Evolutionary conservation across 2,329 filamentous ascomycete species (phyloP), one percentile per base, ranked within the genome.

Genomic region (Phoma sp.): DNA sequence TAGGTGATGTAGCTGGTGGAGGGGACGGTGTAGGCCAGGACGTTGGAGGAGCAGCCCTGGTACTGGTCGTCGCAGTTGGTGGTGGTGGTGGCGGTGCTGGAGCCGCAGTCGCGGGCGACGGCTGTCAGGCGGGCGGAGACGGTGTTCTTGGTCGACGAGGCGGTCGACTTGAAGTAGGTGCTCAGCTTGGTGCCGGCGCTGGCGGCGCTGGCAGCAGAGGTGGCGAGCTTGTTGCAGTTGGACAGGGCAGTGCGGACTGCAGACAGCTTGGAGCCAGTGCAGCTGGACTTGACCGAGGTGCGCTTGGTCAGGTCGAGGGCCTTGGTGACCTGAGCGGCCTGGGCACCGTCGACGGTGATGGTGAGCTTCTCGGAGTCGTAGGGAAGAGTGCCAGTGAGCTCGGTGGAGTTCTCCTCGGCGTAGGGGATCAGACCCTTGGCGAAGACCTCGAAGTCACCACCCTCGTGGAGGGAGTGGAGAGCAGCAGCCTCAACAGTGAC

Each of bases 91-190:
- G 83, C 81, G 0, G 74, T 78, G 14, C 77, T 78, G 13, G 81
- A 81, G 47, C 77, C 73, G 55, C 86, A 87, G 72, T 89, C 84
- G 2, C 63, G 62, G 4, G 83, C 81, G 6, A 88, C 78, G 6
- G 70, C 70, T 2, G n/a, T 64, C 24, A 73, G 53, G 35, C 70
- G 70, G 11, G 56, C 64, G 14, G 62, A 55, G 22, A 73, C 66
- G 3, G 58, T 58, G 50, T 75, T 78, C 46, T 69, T 77, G 36
- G 81, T 80, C 8, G 77, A 77, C 3, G 72, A 57, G 10, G 75
- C 72, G 25, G 81, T 82, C 0, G 81, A 81, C 75, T 86, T 88
- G 80, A 89, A 90, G 78, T 86, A 89, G 66, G 86, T 83, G 32
- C 71, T 72, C 62, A 87, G 84, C 61, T 75, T 71, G 0, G 78